Conservation (phyloP, 495 filamentous ascomycete genomes). For the Lepidopterella palustris region DNA sequence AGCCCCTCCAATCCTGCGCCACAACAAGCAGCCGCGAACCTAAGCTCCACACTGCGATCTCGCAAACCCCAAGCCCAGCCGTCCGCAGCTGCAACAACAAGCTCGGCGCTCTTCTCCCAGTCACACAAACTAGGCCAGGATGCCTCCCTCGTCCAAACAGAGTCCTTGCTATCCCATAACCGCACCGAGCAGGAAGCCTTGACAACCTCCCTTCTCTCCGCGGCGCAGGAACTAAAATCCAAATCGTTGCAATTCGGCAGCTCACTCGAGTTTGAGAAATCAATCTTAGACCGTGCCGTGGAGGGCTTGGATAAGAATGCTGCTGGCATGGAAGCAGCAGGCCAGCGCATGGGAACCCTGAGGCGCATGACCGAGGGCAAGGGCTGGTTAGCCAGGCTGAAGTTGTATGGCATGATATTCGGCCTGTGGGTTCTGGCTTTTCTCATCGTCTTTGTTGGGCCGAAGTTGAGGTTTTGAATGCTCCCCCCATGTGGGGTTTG, state of each 20-base stretch:
- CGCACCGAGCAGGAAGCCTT: constrained; percentile 79
- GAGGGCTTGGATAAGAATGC: constrained; percentile 71
- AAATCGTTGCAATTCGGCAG: constrained; percentile 63
- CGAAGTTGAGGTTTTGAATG: constrained; percentile 77
- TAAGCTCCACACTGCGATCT: constrained; percentile 32
- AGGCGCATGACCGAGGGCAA: constrained; percentile 72
- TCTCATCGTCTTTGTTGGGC: constrained; percentile 69
- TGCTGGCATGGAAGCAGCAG: constrained; percentile 65
- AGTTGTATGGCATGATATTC: constrained; percentile 77
- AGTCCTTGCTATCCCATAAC: constrained; percentile 65
- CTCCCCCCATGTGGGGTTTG: too few relatives aligned
- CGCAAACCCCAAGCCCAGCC: constrained; percentile 12
- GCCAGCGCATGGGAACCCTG: constrained; percentile 65
- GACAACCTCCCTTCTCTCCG: constrained; percentile 66
- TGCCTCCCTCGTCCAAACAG: constrained; percentile 42
- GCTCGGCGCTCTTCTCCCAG: constrained; percentile 28
- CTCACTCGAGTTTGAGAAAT: constrained; percentile 64
- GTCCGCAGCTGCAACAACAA: constrained; percentile 23
- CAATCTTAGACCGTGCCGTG: constrained; percentile 59
- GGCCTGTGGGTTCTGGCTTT: constrained; percentile 69
- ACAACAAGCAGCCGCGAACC: constrained; percentile 18
- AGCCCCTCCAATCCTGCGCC: constrained; percentile 18
- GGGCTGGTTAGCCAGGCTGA: constrained; percentile 79
- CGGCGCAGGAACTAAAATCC: constrained; percentile 72
- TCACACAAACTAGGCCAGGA: constrained; percentile 15